Percentiles rank a stretch among this genome's conserved stretches.
Evolutionary conservation across 2,329 filamentous ascomycete genomes (phyloP).

Genomic region (Malbranchea cinnamomea): DNA sequence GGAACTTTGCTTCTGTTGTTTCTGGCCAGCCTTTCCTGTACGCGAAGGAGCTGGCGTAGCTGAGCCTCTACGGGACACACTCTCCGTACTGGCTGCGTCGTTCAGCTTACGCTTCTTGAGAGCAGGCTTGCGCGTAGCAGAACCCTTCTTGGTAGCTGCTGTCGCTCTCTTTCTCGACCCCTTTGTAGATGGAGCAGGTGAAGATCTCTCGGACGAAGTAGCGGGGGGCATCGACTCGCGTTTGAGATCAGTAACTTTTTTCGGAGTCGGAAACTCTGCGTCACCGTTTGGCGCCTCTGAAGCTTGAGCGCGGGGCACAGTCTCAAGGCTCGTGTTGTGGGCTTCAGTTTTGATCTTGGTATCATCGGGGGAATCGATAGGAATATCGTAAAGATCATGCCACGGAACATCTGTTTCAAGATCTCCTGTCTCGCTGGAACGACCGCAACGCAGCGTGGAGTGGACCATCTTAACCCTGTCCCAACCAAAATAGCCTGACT

Average conservation of each 20-base stretch:
- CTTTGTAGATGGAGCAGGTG: conserved; percentile 24
- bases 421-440: conserved; percentile 11
- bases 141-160: conserved; percentile 17
- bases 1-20: conserved; percentile 22
- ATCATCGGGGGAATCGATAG: conserved; percentile 10
- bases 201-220: conserved; percentile 25
- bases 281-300: conserved; percentile 17
- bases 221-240: conserved; percentile 21
- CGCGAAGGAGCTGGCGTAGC: conserved; percentile 26
- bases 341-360: conserved; percentile 23
- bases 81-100: conserved; percentile 24
- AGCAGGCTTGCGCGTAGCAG: conserved; percentile 21
- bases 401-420: conserved; percentile 15
- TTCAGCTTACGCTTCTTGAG: conserved; percentile 29
- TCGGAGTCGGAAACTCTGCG: conserved; percentile 24
- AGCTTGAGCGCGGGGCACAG: conserved; percentile 15
- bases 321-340: conserved; percentile 16
- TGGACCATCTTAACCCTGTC: conserved; percentile 21
- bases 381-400: conserved; percentile 23
- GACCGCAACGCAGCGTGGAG: conserved; percentile 14
- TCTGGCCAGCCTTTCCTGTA: conserved; percentile 20
- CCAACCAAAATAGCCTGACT: conserved; percentile 26
- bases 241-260: conserved; percentile 26
- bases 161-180: conserved; percentile 7
- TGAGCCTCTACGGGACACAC: conserved; percentile 17